Evolutionary conservation across 768 basidiomycete species (phyloP).

Genomic region (Mycena filopes): DNA sequence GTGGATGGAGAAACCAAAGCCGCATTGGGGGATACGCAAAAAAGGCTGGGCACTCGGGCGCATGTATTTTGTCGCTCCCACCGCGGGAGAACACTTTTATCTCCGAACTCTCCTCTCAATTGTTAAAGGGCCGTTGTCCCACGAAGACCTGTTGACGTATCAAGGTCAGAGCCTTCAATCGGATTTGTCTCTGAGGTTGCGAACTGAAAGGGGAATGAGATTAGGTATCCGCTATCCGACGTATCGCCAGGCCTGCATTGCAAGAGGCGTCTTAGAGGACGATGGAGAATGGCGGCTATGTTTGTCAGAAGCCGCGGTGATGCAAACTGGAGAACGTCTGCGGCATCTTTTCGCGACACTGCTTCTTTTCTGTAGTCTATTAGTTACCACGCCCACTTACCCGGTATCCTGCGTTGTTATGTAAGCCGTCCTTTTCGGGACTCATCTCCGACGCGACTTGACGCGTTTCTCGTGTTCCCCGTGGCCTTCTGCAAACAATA

Average conservation of each 20-base stretch:
- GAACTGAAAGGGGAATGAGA: not conserved
- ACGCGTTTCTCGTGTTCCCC: no score
- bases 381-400: no score
- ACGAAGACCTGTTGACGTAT: conserved; percentile 11
- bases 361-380: no score
- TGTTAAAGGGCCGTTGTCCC: conserved; percentile 40
- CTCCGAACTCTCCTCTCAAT: conserved; percentile 45
- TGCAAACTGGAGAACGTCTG: conserved; percentile 45
- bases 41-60: conserved; percentile 49
- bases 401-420: no score
- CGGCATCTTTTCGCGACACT: conserved; percentile 48
- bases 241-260: conserved; percentile 39
- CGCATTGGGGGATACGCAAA: conserved; percentile 43
- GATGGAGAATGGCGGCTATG: conserved; percentile 54
- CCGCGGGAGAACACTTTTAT: conserved; percentile 42
- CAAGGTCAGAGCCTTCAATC: not conserved
- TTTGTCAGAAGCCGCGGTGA: conserved; percentile 46
- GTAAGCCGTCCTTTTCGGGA: no score
- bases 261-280: conserved; percentile 48
- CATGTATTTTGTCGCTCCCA: conserved; percentile 50
- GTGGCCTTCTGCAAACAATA: no score
- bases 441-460: no score
- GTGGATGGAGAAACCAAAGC: conserved; percentile 30
- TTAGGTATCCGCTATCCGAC: conserved; percentile 13
- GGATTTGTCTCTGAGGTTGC: no score